These are phyloP conservation scores for Thecaphora frezii DNA, from an alignment of 1,284 basidiomycete species.

Conservation along the genomic window DNA sequence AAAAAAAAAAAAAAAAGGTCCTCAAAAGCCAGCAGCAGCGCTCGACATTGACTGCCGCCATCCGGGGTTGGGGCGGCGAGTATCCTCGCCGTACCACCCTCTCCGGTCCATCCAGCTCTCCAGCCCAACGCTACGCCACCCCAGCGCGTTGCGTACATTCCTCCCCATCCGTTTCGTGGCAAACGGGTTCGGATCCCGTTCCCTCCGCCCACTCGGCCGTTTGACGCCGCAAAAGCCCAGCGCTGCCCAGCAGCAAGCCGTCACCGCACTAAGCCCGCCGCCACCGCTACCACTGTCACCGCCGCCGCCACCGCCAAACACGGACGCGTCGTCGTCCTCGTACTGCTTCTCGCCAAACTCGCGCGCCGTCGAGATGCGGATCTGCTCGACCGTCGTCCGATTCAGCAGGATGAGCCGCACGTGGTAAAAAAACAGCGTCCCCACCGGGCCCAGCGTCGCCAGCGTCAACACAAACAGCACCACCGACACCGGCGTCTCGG, in stretches of 20 bases:
- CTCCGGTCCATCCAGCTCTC: constrained; percentile 36
- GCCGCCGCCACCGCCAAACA: too few relatives aligned
- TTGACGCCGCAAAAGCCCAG: constrained; percentile 10
- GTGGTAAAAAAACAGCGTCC: constrained; percentile 50
- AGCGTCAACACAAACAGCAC: constrained; percentile 46
- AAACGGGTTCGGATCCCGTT: constrained; percentile 45
- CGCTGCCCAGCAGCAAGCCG: constrained; percentile 1
- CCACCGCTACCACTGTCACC: constrained; percentile 4
- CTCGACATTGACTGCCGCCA: too few relatives aligned
- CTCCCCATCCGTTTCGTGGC: constrained; percentile 11
- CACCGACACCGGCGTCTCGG: constrained; percentile 35
- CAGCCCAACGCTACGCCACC: constrained; percentile 26
- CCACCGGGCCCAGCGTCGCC: constrained; percentile 29
- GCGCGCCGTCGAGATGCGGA: constrained; percentile 43
- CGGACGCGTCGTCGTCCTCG: constrained; percentile 4
- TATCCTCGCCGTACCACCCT: not conserved
- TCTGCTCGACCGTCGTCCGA: constrained; percentile 56
- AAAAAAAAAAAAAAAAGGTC: too few relatives aligned
- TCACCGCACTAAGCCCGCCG: not conserved
- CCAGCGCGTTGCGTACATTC: constrained; percentile 29
- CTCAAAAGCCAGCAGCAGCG: too few relatives aligned
- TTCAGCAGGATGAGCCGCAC: constrained; percentile 45
- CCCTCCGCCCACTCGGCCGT: constrained; percentile 5
- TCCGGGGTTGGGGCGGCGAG: not conserved
- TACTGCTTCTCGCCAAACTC: constrained; percentile 40